Percentiles rank a stretch among this genome's conserved stretches.
Evolutionary conservation across 179 eudicot genomes (phyloP).

Genomic region (Patellifolia procumbens): DNA sequence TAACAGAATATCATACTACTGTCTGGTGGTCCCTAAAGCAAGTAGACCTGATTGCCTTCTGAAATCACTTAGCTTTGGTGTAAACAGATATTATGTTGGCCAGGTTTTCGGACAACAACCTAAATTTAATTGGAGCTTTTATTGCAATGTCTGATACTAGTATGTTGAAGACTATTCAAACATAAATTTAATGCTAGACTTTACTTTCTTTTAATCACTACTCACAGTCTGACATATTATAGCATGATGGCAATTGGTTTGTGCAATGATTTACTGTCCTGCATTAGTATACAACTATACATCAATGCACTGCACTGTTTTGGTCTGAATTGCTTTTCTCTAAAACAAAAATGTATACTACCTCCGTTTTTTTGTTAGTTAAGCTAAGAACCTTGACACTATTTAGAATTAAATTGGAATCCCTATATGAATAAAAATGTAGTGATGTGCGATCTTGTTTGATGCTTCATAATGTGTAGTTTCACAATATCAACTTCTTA

Average conservation of each 20-base stretch:
- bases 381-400: no score
- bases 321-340: not conserved
- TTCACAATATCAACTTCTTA: no score
- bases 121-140: not conserved
- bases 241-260: conserved; percentile 4
- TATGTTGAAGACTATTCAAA: no score
- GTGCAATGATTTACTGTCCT: not conserved
- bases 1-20: no score
- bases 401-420: no score
- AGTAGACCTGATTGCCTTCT: not conserved
- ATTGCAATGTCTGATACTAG: not conserved
- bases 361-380: no score
- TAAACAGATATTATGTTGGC: not conserved
- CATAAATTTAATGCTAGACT: not conserved
- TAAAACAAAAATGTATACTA: no score
- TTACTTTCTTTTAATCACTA: no score
- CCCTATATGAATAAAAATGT: no score
- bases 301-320: not conserved
- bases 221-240: not conserved
- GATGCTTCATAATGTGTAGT: no score
- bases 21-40: not conserved
- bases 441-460: no score
- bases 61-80: not conserved
- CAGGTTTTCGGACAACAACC: not conserved
- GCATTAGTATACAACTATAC: not conserved